Conservation (phyloP, 352 stramenopile genomes). For the Globisporangium barbulae region DNA sequence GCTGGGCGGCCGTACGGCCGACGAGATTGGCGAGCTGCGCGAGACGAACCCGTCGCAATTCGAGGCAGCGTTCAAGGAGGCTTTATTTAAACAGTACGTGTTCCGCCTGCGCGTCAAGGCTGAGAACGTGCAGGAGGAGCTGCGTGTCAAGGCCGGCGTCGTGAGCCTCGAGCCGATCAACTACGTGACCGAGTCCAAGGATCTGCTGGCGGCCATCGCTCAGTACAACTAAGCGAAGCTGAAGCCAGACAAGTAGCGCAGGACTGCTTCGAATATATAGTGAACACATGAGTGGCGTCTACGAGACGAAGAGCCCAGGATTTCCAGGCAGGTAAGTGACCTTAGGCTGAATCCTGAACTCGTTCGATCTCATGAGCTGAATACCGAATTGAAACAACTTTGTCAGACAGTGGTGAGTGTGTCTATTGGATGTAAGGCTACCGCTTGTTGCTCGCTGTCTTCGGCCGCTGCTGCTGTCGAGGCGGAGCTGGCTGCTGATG, state of each 20-base stretch:
- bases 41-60: conserved; percentile 87
- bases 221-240: conserved; percentile 62
- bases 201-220: conserved; percentile 92
- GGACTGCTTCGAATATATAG: background rate
- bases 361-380: background rate
- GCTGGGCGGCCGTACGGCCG: conserved; percentile 88
- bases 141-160: conserved; percentile 92
- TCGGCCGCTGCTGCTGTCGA: conserved; percentile 8
- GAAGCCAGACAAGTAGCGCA: background rate
- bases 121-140: conserved; percentile 96
- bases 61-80: conserved; percentile 93
- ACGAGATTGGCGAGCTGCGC: conserved; percentile 89
- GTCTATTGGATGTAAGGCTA: background rate
- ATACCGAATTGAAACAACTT: background rate
- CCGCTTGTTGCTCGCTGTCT: conserved; percentile 8
- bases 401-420: background rate
- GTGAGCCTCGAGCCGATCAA: conserved; percentile 92
- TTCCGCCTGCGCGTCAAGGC: conserved; percentile 92
- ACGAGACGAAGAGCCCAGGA: background rate
- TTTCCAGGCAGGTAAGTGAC: background rate
- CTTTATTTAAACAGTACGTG: conserved; percentile 89
- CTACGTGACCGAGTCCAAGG: conserved; percentile 90
- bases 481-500: conserved; percentile 1
- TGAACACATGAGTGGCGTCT: background rate
- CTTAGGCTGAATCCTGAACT: background rate